Evolutionary conservation across 441 rosid species (phyloP).

Genomic region (Breynia disticha): DNA sequence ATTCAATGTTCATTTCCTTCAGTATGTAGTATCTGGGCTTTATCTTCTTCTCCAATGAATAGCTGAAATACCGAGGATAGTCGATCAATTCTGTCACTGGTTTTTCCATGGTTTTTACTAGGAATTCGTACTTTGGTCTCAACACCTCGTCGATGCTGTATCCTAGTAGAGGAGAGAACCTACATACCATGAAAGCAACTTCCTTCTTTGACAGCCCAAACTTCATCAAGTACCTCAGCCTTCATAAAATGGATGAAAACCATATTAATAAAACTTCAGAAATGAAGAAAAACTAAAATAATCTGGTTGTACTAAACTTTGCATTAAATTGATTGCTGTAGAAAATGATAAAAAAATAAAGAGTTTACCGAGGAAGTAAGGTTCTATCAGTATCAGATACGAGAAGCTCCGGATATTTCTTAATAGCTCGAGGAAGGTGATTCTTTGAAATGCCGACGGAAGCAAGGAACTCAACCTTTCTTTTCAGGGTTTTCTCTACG

Average conservation of each 20-base stretch:
- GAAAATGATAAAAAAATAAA: neutral
- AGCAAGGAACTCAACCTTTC: constrained; percentile 51
- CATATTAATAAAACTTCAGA: neutral
- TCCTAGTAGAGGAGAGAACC: constrained; percentile 77
- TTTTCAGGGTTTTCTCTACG: constrained; percentile 50
- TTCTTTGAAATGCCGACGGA: constrained; percentile 44
- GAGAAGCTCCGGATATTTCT: constrained; percentile 80
- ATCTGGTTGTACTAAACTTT: no score
- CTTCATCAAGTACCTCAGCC: constrained; percentile 60
- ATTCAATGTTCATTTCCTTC: constrained; percentile 43
- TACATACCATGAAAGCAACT: constrained; percentile 60
- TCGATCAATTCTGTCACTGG: constrained; percentile 53
- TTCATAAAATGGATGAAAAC: constrained; percentile 17
- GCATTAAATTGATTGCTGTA: neutral
- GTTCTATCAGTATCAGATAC: constrained; percentile 50
- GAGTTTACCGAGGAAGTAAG: constrained; percentile 56
- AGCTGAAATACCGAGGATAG: constrained; percentile 82
- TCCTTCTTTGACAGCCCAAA: constrained; percentile 57
- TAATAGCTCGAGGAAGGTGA: constrained; percentile 57
- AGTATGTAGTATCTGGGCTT: constrained; percentile 72
- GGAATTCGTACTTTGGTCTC: constrained; percentile 67
- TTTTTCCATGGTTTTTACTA: constrained; percentile 52
- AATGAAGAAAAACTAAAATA: no score
- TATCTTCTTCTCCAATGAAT: constrained; percentile 78
- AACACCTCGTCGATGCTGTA: constrained; percentile 65